Evolutionary conservation across 2,329 filamentous ascomycete species (phyloP).

Genomic region (Exutisphaerella laricina): DNA sequence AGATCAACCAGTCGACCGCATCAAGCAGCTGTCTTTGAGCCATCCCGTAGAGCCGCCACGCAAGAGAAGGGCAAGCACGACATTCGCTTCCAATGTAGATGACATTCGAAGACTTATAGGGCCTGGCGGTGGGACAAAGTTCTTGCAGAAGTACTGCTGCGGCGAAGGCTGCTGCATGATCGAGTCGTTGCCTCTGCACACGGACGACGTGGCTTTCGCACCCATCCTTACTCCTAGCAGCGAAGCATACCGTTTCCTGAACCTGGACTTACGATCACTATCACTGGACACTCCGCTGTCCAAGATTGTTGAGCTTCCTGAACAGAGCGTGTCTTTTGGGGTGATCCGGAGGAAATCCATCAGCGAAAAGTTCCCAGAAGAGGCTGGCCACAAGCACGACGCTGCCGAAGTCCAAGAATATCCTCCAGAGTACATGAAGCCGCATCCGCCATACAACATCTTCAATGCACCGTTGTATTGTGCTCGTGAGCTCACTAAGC

Average conservation of each 20-base stretch:
- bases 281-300: constrained; percentile 65
- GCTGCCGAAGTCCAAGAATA: constrained; percentile 48
- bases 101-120: constrained; percentile 56
- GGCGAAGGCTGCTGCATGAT: constrained; percentile 61
- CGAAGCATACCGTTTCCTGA: constrained; percentile 72
- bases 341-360: constrained; percentile 28
- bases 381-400: constrained; percentile 38
- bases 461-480: constrained; percentile 83
- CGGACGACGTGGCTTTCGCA: constrained; percentile 38
- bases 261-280: constrained; percentile 69
- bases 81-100: constrained; percentile 47
- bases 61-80: constrained; percentile 33
- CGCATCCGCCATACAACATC: constrained; percentile 88
- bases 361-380: constrained; percentile 54
- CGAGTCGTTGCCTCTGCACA: constrained; percentile 48
- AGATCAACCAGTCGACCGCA: constrained; percentile 18
- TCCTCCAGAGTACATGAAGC: constrained; percentile 85
- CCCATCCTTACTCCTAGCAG: constrained; percentile 66
- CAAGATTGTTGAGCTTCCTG: constrained; percentile 64
- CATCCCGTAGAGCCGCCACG: constrained; percentile 19
- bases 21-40: constrained; percentile 15
- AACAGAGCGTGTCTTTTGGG: constrained; percentile 59
- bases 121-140: constrained; percentile 51
- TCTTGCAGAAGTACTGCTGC: constrained; percentile 59
- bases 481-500: constrained; percentile 77